Evolutionary conservation across 1,284 basidiomycete species (phyloP), one percentile per base, ranked within the genome.

Genomic region (Takashimella koratensis): DNA sequence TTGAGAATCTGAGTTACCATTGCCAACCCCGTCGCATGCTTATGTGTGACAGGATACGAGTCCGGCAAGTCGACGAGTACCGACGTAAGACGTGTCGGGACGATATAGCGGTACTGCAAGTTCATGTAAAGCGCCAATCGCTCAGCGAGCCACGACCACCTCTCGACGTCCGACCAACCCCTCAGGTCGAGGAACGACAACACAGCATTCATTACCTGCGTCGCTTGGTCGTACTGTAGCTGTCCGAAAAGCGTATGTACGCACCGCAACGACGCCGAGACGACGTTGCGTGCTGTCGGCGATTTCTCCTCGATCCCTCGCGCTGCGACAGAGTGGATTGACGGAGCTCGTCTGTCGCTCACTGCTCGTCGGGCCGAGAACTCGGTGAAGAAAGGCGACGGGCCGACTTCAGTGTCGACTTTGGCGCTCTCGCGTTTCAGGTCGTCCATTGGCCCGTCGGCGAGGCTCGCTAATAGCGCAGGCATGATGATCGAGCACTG

Each of bases 21-120:
- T 8, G 81, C 80, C 10, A 87, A 81, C n/a, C 93, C 77, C 0
- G 89, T 82, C 49, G 77, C 79, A 52, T 90, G 87, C 65, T 86
- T 80, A 19, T 79, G 63, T 3, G 80, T 80, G 3, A 82, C 75
- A 21, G 78, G 69, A 1, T 79, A 66, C 1, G 79, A 70, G 56
- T 91, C 89, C 61, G 84, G 84, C 43, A 82, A 80, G 59, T 85
- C 83, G 42, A 86, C 79, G 5, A 97, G 81, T 24, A 83, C 82
- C 68, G 97, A 92, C 36, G 96, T 85, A 8, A 97, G 79, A 63
- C 85, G 83, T 2, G 87, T 88, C 10, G 94, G 90, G 2, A 97
- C 83, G 19, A 88, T 86, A 68, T 90, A 93, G 27, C 94, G 88
- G 73, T 95, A 95, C 70, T 95, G 91, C 56, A 94, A 88, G 63